A percentile compares a stretch with the other conserved stretches of the same genome.
These are phyloP conservation scores for Saccharum spontaneum DNA, from an alignment of 176 grass and related monocot species.

Conservation along the genomic window DNA sequence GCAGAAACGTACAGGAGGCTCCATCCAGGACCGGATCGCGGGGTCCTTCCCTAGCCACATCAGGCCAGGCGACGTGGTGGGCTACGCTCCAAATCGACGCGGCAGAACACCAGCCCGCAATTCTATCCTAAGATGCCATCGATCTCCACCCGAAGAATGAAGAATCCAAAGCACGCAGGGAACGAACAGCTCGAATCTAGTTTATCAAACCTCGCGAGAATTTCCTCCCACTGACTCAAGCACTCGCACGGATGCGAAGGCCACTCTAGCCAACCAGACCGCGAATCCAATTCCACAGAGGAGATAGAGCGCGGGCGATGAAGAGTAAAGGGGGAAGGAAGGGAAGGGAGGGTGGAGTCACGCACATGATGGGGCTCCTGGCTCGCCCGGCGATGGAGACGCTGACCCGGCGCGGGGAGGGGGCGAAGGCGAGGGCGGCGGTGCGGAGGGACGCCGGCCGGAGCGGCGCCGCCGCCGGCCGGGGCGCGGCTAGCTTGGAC, in stretches of 20 bases:
- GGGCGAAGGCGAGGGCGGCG: conserved; percentile 18
- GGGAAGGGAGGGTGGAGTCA: neutral
- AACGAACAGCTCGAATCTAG: neutral
- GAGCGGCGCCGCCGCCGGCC: conserved; percentile 17
- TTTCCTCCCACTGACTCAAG: neutral
- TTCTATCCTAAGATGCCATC: neutral
- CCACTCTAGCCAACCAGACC: neutral
- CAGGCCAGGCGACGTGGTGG: neutral
- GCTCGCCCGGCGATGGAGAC: conserved; percentile 53
- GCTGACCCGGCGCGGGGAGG: conserved; percentile 36
- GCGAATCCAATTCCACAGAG: neutral
- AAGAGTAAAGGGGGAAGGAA: neutral
- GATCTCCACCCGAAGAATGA: neutral
- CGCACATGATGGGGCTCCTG: conserved; percentile 56
- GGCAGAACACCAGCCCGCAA: neutral
- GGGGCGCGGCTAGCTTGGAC: conserved; percentile 48
- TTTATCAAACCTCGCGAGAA: neutral
- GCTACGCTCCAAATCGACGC: conserved; percentile 16
- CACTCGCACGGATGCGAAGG: neutral
- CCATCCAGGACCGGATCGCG: conserved; percentile 11
- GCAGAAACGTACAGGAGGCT: neutral
- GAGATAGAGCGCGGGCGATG: neutral
- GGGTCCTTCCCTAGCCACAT: neutral
- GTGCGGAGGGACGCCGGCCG: conserved; percentile 23
- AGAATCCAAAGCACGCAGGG: neutral